Percentiles rank a stretch among this genome's conserved stretches.
These are phyloP conservation scores for Pelargonium cotyledonis DNA, from an alignment of 441 rosid species.

Conservation along the genomic window DNA sequence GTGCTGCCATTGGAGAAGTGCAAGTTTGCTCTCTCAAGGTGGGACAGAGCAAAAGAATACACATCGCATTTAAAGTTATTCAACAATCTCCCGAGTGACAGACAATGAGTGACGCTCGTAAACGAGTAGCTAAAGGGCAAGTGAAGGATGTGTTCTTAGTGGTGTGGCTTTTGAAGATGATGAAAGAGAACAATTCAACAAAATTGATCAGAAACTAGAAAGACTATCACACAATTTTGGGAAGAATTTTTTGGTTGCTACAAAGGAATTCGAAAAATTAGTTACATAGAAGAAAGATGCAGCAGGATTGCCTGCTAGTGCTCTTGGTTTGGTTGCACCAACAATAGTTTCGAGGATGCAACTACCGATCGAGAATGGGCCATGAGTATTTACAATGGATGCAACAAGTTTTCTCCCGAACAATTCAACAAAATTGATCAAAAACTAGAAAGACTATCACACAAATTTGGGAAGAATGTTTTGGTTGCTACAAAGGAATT, in stretches of 20 bases:
- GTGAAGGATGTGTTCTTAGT: constrained; percentile 74
- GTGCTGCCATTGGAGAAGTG: constrained; percentile 85
- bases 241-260: constrained; percentile 85
- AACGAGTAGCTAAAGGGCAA: constrained; percentile 59
- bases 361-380: constrained; percentile 79
- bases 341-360: constrained; percentile 78
- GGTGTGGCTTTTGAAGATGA: constrained; percentile 87
- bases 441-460: no score
- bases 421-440: no score
- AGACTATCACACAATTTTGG: constrained; percentile 65
- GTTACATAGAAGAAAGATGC: constrained; percentile 67
- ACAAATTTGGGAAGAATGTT: constrained; percentile 74
- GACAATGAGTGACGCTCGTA: constrained; percentile 53
- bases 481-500: constrained; percentile 86
- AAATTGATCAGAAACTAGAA: constrained; percentile 85
- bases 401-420: constrained; percentile 69
- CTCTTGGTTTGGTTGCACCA: constrained; percentile 84
- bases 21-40: constrained; percentile 61
- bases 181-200: constrained; percentile 73
- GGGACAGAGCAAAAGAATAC: constrained; percentile 75
- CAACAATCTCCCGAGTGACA: constrained; percentile 63
- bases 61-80: constrained; percentile 63
- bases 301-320: constrained; percentile 67
- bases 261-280: constrained; percentile 77
- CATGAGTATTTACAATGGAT: constrained; percentile 80